A percentile compares a stretch with the other conserved stretches of the same genome.
Evolutionary conservation across 1,139 yeast genomes (phyloP).

Genomic region (Yarrowia galli): DNA sequence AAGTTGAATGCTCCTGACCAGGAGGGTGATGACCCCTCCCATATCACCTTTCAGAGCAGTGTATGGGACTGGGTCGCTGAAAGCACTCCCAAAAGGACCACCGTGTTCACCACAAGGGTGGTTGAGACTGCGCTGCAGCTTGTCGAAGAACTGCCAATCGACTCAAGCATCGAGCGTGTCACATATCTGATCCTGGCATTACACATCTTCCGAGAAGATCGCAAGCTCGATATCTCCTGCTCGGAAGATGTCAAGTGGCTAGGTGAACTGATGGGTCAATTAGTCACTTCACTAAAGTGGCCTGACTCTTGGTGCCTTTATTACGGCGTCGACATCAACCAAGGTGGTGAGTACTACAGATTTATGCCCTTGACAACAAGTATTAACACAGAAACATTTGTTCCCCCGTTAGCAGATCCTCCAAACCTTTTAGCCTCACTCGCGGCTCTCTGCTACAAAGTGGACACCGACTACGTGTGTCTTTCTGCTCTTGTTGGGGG

Average conservation of each 20-base stretch:
- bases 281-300: conserved; percentile 80
- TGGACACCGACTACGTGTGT: conserved; percentile 26
- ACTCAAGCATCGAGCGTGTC: conserved; percentile 19
- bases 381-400: conserved; percentile 49
- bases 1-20: neutral
- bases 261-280: conserved; percentile 64
- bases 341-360: conserved; percentile 53
- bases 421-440: conserved; percentile 42
- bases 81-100: neutral
- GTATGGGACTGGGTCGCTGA: conserved; percentile 29
- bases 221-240: conserved; percentile 63
- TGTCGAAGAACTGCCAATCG: conserved; percentile 1
- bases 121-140: neutral
- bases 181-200: conserved; percentile 64
- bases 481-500: conserved; percentile 63
- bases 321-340: conserved; percentile 52
- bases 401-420: conserved; percentile 44
- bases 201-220: conserved; percentile 81
- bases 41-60: conserved; percentile 9
- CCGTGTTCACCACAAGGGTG: neutral
- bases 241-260: conserved; percentile 53
- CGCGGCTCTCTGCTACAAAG: conserved; percentile 30
- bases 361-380: no score
- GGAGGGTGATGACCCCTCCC: neutral
- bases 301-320: conserved; percentile 67